These are phyloP conservation scores for Arthroderma sp. DNA, from an alignment of 2,329 filamentous ascomycete genomes.

Conservation along the genomic window DNA sequence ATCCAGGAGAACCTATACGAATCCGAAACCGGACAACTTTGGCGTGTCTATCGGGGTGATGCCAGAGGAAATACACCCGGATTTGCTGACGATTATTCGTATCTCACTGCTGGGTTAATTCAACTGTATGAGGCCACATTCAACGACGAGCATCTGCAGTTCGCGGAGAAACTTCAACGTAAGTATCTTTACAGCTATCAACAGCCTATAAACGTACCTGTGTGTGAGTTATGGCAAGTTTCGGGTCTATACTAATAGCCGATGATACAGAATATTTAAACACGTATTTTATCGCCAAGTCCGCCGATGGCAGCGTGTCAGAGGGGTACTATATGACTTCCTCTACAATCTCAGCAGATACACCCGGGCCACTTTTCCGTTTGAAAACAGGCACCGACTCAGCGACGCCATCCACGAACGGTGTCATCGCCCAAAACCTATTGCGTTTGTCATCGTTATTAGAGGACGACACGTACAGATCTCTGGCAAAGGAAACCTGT, in stretches of 20 bases:
- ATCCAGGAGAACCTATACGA: conserved; percentile 65
- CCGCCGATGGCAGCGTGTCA: conserved; percentile 23
- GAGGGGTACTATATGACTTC: conserved; percentile 32
- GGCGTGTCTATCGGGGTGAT: conserved; percentile 58
- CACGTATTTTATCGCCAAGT: conserved; percentile 60
- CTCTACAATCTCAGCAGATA: conserved; percentile 44
- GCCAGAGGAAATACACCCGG: conserved; percentile 52
- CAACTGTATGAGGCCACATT: conserved; percentile 75
- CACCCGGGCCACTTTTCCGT: conserved; percentile 53
- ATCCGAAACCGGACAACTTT: conserved; percentile 46
- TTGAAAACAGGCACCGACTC: conserved; percentile 95
- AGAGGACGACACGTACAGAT: conserved; percentile 49
- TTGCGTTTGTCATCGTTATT: conserved; percentile 63
- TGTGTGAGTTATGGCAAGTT: too few relatives aligned
- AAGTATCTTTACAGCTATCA: conserved; percentile 18
- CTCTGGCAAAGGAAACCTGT: conserved; percentile 58
- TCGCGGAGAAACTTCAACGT: conserved; percentile 71
- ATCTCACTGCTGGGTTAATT: conserved; percentile 67
- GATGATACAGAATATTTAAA: conserved; percentile 53
- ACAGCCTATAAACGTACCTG: too few relatives aligned
- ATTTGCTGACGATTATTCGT: conserved; percentile 93
- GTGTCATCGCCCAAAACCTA: conserved; percentile 74
- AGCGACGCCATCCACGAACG: conserved; percentile 79
- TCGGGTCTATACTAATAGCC: too few relatives aligned
- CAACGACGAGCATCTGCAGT: conserved; percentile 60